Evolutionary conservation across 139 green algal species (phyloP).

Genomic region (Asterochloris erici): DNA sequence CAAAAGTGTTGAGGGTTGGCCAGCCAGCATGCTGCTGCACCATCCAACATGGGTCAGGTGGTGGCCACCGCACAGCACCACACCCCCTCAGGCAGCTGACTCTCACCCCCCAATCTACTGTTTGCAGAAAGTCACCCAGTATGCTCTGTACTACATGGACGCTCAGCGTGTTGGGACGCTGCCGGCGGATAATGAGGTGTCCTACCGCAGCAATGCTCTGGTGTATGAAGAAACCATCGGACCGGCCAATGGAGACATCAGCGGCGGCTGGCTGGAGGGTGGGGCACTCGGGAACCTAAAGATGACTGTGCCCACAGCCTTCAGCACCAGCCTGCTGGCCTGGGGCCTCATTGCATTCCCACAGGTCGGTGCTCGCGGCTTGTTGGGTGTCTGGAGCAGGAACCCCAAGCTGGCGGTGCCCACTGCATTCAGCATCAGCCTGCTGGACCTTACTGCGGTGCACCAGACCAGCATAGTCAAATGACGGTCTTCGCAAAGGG

Average conservation of each 20-base stretch:
- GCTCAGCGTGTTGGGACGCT: constrained; percentile 47
- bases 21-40: too few relatives aligned
- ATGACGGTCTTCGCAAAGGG: too few relatives aligned
- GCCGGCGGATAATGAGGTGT: constrained; percentile 34
- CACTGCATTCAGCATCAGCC: constrained; percentile 64
- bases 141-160: constrained; percentile 39
- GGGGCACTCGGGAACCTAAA: constrained; percentile 57
- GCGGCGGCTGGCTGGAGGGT: constrained; percentile 43
- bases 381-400: too few relatives aligned
- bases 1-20: too few relatives aligned
- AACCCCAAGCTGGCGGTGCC: constrained; percentile 71
- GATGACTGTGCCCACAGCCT: constrained; percentile 71
- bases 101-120: background rate
- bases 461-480: too few relatives aligned
- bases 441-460: constrained; percentile 57
- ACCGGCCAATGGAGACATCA: constrained; percentile 32
- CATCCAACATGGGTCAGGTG: too few relatives aligned
- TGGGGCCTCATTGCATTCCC: constrained; percentile 62
- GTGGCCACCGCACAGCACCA: background rate
- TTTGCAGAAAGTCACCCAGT: constrained; percentile 14
- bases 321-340: constrained; percentile 62
- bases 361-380: background rate
- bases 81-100: background rate
- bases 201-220: constrained; percentile 41
- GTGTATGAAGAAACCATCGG: constrained; percentile 24